Evolutionary conservation across 176 grass and related monocot genomes (phyloP), one percentile per base, ranked within the genome.

Genomic region (Leersia perrieri): DNA sequence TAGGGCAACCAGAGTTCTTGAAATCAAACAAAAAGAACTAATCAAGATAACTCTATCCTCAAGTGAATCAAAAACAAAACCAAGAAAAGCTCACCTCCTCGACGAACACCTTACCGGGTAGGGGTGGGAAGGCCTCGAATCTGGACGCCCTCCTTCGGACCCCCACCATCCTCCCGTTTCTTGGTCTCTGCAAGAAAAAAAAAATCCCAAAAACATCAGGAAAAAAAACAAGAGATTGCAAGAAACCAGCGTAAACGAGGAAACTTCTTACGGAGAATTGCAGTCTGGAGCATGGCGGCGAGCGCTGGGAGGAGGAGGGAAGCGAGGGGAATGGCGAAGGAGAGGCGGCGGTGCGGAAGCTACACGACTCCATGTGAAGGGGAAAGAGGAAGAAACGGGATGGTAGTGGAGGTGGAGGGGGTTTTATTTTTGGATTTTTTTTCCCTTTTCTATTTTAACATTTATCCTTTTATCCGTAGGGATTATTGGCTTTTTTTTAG

Each of bases 21-120:
- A 39, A 41, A 72, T 39, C 18, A 66, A 74, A 55, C 16, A 39
- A 71, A 1, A 55, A n/a, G n/a, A 44, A 45, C 25, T 32, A 41
- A 62, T 18, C 62, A 71, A 28, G 42, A 85, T 72, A 74, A 47
- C n/a, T 70, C 32, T 47, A 39, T 38, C 64, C 74, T 22, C 44
- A 25, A 53, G 26, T 55, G 10, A 71, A 72, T 66, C 53, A 33
- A 38, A 84, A 30, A 18, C 22, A 62, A 51, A 73, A 70, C 9
- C 51, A 28, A 66, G 42, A 83, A 82, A 44, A 51, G 41, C 79
- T 82, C 68, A 97, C 94, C 90, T 97, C 88, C 72, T 91, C 90
- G 20, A 85, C 78, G 63, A 97, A 97, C 53, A 91, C 81, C 77
- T 89, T 89, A 38, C 82, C 89, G 27, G 84, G 72, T 15, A 90